Base-by-base conservation (phyloP, 176 grass and related monocot genomes). In the Raddia distichophylla region DNA sequence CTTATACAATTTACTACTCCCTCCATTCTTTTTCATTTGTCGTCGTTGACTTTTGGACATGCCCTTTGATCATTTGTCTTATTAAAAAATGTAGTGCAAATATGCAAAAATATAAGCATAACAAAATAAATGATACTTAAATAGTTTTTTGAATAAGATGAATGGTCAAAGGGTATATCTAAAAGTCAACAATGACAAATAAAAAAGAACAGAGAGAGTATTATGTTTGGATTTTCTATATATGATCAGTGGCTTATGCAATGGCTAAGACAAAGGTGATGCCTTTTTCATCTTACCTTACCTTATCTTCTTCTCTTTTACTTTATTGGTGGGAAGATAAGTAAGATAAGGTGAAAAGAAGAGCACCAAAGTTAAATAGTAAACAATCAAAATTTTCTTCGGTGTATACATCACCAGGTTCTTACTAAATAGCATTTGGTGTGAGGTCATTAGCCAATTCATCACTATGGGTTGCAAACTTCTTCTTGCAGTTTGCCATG, bases 371-470 rank as follows among this genome's bases (percentile, higher is more conserved):
- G 1, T 15, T 61, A 57, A 75, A 62, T 1, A 3, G 18, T 15
- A 62, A 17, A 15, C 44, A 2, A 8, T 35, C 2, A 44, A 10
- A 27, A 19, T 84, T 9, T 74, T 52, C 4, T 80, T 46, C 19
- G 10, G 45, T 62, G 60, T 68, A 59, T 8, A 54, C 10, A 13
- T 42, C 3, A 57, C 10, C 0, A n/a, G 61, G 15, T 17, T 3
- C 64, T 18, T 42, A 74, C 60, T 9, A 57, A 62, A 18, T 17
- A 7, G 3, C 37, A 48, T 74, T 67, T 59, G 51, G 8, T 80
- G 17, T 58, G 49, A 74, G 50, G 6, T 73, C 75, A 71, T 78
- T 34, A 71, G 6, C 46, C 14, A 27, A 44, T 19, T 80, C 27
- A 67, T 75, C 46, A 75, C 15, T 64, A 5, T 34, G 45, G 43